phyloP scores from a whole-genome alignment of 768 basidiomycete genomes.

The Holtermannia corniformis region DNA sequence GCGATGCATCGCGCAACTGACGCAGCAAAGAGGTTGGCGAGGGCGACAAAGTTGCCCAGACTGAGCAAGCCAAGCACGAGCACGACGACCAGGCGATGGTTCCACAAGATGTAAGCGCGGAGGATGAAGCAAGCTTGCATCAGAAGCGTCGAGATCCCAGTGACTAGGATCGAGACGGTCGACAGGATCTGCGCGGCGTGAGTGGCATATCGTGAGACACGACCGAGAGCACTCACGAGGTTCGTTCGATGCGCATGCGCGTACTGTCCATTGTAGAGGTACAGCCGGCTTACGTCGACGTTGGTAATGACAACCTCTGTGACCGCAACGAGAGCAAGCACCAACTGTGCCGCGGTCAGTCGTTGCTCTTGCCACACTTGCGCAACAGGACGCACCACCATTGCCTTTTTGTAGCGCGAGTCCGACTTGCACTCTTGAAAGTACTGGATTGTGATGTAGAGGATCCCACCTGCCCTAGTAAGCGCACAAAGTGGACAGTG shows the following conservation, averaged over 20 bases:
- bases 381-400: background rate
- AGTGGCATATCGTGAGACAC: background rate
- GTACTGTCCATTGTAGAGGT: background rate
- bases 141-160: background rate
- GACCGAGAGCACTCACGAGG: background rate
- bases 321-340: background rate
- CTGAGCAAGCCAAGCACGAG: background rate
- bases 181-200: background rate
- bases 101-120: background rate
- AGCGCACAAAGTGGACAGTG: background rate
- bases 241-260: background rate
- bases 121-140: background rate
- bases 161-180: background rate
- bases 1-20: background rate
- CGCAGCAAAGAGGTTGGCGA: background rate
- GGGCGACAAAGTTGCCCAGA: background rate
- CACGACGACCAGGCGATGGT: background rate
- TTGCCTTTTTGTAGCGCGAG: background rate
- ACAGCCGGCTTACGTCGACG: background rate
- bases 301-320: background rate
- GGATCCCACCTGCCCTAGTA: background rate
- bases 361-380: too few relatives aligned
- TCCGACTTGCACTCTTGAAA: background rate
- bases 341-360: too few relatives aligned
- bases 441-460: background rate